Percentiles rank a stretch among this genome's conserved stretches.
Evolutionary conservation across 352 stramenopile species (phyloP).

Genomic region (Phytopythium aichiense): DNA sequence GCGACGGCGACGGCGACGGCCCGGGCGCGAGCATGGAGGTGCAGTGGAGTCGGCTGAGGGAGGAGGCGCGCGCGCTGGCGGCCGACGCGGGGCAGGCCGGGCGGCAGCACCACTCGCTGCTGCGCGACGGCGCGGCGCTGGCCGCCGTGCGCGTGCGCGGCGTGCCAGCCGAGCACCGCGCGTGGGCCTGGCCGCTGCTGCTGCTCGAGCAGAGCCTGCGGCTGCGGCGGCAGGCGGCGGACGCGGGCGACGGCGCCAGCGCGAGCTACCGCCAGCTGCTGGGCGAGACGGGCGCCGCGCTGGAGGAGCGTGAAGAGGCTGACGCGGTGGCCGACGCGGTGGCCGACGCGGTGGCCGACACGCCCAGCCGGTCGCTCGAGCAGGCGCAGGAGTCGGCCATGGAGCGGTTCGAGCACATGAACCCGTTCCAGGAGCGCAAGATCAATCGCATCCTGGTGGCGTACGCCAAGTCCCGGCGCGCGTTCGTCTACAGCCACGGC

Average conservation of each 20-base stretch:
- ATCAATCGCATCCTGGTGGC: slow-evolving; percentile 75
- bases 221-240: slow-evolving; percentile 46
- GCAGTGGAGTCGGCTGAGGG: slow-evolving; percentile 58
- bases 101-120: slow-evolving; percentile 67
- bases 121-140: slow-evolving; percentile 37
- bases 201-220: slow-evolving; percentile 62
- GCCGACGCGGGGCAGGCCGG: slow-evolving; percentile 53
- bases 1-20: not conserved
- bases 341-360: slow-evolving; percentile 9
- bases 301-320: slow-evolving; percentile 25
- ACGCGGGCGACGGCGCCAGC: slow-evolving; percentile 10
- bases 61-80: slow-evolving; percentile 47
- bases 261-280: slow-evolving; percentile 55
- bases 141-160: slow-evolving; percentile 49
- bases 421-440: slow-evolving; percentile 81
- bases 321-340: slow-evolving; percentile 4
- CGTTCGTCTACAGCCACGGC: slow-evolving; percentile 68
- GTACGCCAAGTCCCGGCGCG: slow-evolving; percentile 70
- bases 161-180: slow-evolving; percentile 60
- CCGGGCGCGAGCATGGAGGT: slow-evolving; percentile 24
- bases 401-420: slow-evolving; percentile 74
- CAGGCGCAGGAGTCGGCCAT: slow-evolving; percentile 76
- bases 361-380: slow-evolving; percentile 39
- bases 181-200: slow-evolving; percentile 77
- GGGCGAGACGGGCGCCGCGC: slow-evolving; percentile 23